Evolutionary conservation across 2,329 filamentous ascomycete genomes (phyloP).

Genomic region (Verticillium longisporum): DNA sequence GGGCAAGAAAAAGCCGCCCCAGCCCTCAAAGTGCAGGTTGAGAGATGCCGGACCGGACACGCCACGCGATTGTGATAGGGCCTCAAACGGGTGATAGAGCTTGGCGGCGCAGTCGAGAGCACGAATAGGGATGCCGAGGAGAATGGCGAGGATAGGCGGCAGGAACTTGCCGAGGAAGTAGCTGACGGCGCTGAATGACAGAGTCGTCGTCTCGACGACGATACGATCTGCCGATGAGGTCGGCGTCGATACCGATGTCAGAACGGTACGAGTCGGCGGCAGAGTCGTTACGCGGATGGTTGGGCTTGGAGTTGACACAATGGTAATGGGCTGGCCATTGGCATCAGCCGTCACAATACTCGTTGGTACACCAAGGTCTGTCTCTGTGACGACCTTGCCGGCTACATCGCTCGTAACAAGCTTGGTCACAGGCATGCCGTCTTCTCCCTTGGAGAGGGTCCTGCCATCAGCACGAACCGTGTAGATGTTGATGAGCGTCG

Average conservation of each 20-base stretch:
- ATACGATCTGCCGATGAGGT: constrained; percentile 1
- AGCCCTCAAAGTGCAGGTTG: constrained; percentile 31
- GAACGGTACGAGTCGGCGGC: constrained; percentile 13
- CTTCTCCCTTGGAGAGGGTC: not conserved
- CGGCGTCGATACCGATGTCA: constrained; percentile 14
- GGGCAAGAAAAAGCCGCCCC: constrained; percentile 26
- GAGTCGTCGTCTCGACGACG: constrained; percentile 15
- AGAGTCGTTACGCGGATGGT: constrained; percentile 16
- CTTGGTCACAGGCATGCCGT: constrained; percentile 11
- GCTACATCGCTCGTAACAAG: constrained; percentile 14
- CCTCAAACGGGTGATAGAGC: constrained; percentile 36
- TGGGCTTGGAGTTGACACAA: constrained; percentile 18
- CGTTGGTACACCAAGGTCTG: constrained; percentile 11
- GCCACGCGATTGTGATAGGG: constrained; percentile 27
- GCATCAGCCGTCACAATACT: constrained; percentile 18
- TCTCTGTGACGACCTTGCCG: constrained; percentile 10
- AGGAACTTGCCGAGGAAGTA: constrained; percentile 36
- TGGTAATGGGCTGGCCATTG: constrained; percentile 16
- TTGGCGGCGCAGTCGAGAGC: constrained; percentile 32
- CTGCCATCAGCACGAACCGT: constrained; percentile 7
- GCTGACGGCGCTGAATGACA: constrained; percentile 16
- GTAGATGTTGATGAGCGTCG: constrained; percentile 14
- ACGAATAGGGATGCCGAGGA: constrained; percentile 30
- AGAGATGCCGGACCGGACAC: constrained; percentile 32
- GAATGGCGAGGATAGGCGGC: constrained; percentile 30